These are phyloP conservation scores for Saturnispora kantuleensis DNA, from an alignment of 805 yeast species.

Conservation along the genomic window DNA sequence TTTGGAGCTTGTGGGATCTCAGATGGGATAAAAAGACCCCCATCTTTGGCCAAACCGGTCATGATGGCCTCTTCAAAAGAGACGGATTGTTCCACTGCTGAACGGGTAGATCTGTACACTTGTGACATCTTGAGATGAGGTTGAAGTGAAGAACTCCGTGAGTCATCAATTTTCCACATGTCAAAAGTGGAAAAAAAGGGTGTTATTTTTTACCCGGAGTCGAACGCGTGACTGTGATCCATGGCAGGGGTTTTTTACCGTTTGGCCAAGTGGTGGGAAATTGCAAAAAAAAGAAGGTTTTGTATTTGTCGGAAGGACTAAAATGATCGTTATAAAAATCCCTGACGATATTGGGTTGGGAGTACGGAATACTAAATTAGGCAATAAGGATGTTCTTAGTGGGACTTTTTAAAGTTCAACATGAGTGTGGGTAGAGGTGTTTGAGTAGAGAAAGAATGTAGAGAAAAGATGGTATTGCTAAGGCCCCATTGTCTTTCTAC, in stretches of 20 bases:
- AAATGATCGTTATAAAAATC: no score
- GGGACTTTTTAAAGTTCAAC: not conserved
- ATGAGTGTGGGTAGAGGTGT: no score
- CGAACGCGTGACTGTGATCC: no score
- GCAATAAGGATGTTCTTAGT: not conserved
- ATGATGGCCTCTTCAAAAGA: slow-evolving; percentile 77
- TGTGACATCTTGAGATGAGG: slow-evolving; percentile 30
- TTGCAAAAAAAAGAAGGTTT: no score
- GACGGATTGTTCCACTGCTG: slow-evolving; percentile 37
- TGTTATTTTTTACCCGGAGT: not conserved
- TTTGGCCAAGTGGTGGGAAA: not conserved
- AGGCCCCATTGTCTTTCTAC: no score
- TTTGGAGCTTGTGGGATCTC: slow-evolving; percentile 53
- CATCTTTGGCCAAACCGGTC: slow-evolving; percentile 92
- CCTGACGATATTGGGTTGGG: no score
- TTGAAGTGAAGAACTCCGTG: not conserved
- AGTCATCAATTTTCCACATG: not conserved
- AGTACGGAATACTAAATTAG: not conserved
- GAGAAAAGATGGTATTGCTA: no score
- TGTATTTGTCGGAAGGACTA: no score
- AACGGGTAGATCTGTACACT: slow-evolving; percentile 75
- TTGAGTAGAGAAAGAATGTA: no score
- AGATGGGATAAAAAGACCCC: slow-evolving; percentile 90
- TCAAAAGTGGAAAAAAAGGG: not conserved
- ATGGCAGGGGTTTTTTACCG: not conserved